A percentile compares a stretch with the other conserved stretches of the same genome.
phyloP scores from a whole-genome alignment of 208 protist genomes.

The Trypanosoma congolense region DNA sequence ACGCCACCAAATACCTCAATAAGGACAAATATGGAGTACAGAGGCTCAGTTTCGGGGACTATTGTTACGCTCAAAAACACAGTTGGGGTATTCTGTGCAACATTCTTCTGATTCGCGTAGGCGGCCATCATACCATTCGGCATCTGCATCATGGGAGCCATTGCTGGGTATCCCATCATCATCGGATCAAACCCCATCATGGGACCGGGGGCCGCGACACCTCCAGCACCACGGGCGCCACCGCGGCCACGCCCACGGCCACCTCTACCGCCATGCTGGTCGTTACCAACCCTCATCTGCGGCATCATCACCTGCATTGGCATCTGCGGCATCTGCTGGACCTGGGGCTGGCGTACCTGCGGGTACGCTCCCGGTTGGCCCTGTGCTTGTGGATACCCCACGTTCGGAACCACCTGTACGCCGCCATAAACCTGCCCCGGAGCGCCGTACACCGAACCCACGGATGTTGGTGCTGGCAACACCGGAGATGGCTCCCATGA shows the following conservation, averaged over 20 bases:
- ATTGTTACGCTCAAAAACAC: conserved; percentile 77
- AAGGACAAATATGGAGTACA: conserved; percentile 80
- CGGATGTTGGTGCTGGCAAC: conserved; percentile 14
- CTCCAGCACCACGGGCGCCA: conserved; percentile 16
- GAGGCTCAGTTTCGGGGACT: conserved; percentile 67
- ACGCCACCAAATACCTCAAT: conserved; percentile 84
- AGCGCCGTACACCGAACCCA: conserved; percentile 10
- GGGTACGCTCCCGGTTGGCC: conserved; percentile 23
- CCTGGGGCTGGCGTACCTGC: conserved; percentile 20
- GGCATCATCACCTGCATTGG: conserved; percentile 14
- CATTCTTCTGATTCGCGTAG: conserved; percentile 27
- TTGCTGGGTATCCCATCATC: conserved; percentile 21
- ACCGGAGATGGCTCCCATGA: conserved; percentile 22
- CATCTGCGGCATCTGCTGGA: conserved; percentile 23
- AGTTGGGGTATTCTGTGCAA: conserved; percentile 34
- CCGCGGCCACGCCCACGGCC: conserved; percentile 21
- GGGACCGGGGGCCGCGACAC: neutral
- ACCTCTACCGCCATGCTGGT: conserved; percentile 21
- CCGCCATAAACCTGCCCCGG: conserved; percentile 20
- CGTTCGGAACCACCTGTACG: conserved; percentile 6
- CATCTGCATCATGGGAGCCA: conserved; percentile 28
- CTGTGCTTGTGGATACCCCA: conserved; percentile 13
- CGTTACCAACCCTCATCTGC: conserved; percentile 21
- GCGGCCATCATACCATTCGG: conserved; percentile 14
- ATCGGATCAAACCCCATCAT: conserved; percentile 38